Base-by-base conservation (phyloP, 2,329 filamentous ascomycete species). In the Neospermospora avenae region DNA sequence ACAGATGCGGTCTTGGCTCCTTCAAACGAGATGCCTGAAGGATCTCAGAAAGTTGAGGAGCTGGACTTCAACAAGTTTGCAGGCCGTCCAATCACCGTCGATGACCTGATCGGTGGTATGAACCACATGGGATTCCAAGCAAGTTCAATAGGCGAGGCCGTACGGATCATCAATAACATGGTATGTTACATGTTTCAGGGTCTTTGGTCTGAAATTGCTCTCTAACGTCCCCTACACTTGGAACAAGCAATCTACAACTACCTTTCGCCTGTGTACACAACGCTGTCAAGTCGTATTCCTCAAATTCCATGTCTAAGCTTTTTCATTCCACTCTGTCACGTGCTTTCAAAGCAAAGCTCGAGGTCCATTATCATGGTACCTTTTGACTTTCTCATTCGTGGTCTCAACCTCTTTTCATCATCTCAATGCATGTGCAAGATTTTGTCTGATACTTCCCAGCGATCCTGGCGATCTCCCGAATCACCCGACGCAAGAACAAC, bases 151-250 rank as follows among this genome's bases (percentile, higher is more conserved):
- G 89, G 87, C 35, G 91, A 96, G 71, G 95, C 93, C 13, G 87
- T 95, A 64, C 83, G 89, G 61, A 96, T 98, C 71, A 92, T 99
- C 74, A 95, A 99, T 72, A 87, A 91, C 63, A 99, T 99, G 95
- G 92, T 96, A 79, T 25, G 58, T 55, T 25, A 25, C 22, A 45
- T 18, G 16, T 14, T 39, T 14, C 20, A 11, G 11, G 10, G 11
- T 45, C 20, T 45, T 11, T 14, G 13, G 22, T 18, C n/a, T 20
- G 31, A 35, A 35, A 35, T 35, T 35, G 31, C n/a, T n/a, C n/a
- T n/a, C n/a, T n/a, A n/a, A n/a, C n/a, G n/a, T n/a, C n/a, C n/a
- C n/a, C n/a, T n/a, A n/a, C n/a, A n/a, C n/a, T n/a, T n/a, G n/a
- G n/a, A n/a, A n/a, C n/a, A n/a, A n/a, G n/a, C n/a, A n/a, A n/a